Percentiles rank a stretch among this genome's conserved stretches.
These are phyloP conservation scores for Colletotrichum caudatum DNA, from an alignment of 2,329 filamentous ascomycete species.

Conservation along the genomic window DNA sequence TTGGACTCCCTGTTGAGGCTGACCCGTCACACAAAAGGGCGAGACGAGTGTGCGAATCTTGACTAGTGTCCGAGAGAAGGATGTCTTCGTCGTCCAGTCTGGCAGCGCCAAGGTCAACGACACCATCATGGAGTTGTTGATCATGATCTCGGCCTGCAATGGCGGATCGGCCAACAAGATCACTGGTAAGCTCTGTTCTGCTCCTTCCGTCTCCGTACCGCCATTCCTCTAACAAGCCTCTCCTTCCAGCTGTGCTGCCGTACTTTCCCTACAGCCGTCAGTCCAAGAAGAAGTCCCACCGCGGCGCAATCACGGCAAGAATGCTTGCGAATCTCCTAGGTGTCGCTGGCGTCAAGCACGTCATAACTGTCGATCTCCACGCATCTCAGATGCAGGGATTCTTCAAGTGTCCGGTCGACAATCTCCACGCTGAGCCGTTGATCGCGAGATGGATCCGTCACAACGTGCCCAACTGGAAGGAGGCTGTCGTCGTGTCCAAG, in stretches of 20 bases:
- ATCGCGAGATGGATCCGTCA: conserved; percentile 95
- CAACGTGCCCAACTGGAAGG: conserved; percentile 87
- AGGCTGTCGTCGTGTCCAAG: conserved; percentile 97
- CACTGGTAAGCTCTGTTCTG: conserved; percentile 75
- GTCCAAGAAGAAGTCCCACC: conserved; percentile 98
- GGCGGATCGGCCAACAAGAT: conserved; percentile 96
- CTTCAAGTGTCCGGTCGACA: conserved; percentile 97
- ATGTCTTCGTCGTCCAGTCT: conserved; percentile 98
- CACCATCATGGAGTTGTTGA: conserved; percentile 98
- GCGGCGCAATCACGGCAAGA: conserved; percentile 94
- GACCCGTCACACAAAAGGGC: conserved; percentile 62
- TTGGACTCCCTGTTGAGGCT: conserved; percentile 46
- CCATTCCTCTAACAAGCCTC: conserved; percentile 17
- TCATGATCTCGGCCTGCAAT: conserved; percentile 99
- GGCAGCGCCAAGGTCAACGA: conserved; percentile 97
- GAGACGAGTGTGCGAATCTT: conserved; percentile 78
- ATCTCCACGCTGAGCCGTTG: conserved; percentile 94
- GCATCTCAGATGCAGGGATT: conserved; percentile 99
- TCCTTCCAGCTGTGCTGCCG: conserved; percentile 78
- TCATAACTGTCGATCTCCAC: conserved; percentile 97
- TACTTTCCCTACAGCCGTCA: conserved; percentile 99
- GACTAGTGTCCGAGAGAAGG: conserved; percentile 90
- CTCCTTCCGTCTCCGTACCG: conserved; percentile 16
- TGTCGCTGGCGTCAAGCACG: conserved; percentile 95
- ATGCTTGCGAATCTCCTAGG: conserved; percentile 96